phyloP scores from a whole-genome alignment of 495 filamentous ascomycete species.

The Letharia columbiana region DNA sequence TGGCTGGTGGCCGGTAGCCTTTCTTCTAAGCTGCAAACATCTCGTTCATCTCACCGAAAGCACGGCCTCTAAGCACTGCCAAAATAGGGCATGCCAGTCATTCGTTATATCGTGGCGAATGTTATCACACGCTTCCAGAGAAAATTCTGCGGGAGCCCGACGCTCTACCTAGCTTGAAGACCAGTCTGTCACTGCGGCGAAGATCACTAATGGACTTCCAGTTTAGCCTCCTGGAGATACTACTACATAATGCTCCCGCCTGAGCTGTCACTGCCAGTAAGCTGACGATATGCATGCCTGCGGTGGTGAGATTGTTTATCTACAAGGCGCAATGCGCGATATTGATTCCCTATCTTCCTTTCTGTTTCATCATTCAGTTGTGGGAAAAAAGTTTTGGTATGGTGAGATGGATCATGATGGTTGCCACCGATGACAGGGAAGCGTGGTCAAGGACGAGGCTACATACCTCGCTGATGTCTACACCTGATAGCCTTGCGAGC shows the following conservation, averaged over 20 bases:
- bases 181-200: background rate
- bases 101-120: background rate
- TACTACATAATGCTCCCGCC: constrained; percentile 1
- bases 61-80: background rate
- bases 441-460: background rate
- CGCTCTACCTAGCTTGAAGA: background rate
- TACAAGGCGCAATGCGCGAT: background rate
- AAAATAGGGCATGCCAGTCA: background rate
- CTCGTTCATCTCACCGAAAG: background rate
- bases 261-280: background rate
- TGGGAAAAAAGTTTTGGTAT: background rate
- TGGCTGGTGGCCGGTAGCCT: background rate
- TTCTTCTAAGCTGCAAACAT: background rate
- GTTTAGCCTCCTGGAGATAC: constrained; percentile 2
- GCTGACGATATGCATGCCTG: background rate
- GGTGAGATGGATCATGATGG: background rate
- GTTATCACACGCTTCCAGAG: background rate
- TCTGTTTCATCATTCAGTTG: background rate
- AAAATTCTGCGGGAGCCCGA: background rate
- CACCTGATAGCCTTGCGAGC: background rate
- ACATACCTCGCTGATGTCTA: background rate
- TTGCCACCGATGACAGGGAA: background rate
- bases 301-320: no score
- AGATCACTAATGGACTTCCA: background rate
- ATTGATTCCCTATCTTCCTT: background rate